These are phyloP conservation scores for Colletotrichum shisoi DNA, from an alignment of 2,329 filamentous ascomycete species.

Conservation along the genomic window DNA sequence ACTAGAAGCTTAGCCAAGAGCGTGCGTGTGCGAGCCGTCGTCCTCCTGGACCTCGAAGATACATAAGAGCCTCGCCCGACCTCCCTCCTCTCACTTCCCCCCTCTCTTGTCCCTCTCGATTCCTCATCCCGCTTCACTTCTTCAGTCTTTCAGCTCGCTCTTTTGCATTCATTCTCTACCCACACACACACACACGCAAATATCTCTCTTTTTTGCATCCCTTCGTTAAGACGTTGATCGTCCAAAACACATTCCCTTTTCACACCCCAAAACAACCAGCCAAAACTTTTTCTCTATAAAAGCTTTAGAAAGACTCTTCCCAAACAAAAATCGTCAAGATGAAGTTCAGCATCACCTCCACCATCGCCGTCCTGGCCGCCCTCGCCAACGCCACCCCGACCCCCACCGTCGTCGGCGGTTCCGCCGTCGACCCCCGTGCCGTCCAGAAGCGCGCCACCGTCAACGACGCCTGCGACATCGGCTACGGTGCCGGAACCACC, in stretches of 20 bases:
- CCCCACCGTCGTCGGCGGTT: slow-evolving; percentile 44
- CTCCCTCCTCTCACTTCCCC: not conserved
- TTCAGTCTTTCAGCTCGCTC: slow-evolving; percentile 33
- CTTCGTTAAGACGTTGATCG: slow-evolving; percentile 38
- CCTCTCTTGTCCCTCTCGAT: slow-evolving; percentile 25
- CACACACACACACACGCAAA: slow-evolving; percentile 9
- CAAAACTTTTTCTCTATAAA: not conserved
- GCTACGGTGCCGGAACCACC: slow-evolving; percentile 56
- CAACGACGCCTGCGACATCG: slow-evolving; percentile 49
- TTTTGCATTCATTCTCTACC: slow-evolving; percentile 33
- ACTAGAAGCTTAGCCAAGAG: slow-evolving; percentile 35
- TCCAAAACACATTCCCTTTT: slow-evolving; percentile 33
- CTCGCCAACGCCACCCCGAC: slow-evolving; percentile 46
- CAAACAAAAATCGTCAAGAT: slow-evolving; percentile 39
- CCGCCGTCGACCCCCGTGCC: slow-evolving; percentile 41
- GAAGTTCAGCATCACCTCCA: slow-evolving; percentile 47
- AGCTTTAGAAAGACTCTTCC: not conserved
- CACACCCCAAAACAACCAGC: slow-evolving; percentile 19
- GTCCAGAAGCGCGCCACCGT: slow-evolving; percentile 48
- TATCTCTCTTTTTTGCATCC: slow-evolving; percentile 27
- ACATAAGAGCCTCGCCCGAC: slow-evolving; percentile 26
- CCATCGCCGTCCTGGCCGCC: slow-evolving; percentile 44
- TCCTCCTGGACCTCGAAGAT: slow-evolving; percentile 1
- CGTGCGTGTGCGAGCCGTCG: slow-evolving; percentile 3
- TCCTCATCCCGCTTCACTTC: slow-evolving; percentile 37